Percentiles rank a stretch among this genome's conserved stretches.
phyloP scores from a whole-genome alignment of 192 early-diverging fungal genomes.

The Dissophora ornata region DNA sequence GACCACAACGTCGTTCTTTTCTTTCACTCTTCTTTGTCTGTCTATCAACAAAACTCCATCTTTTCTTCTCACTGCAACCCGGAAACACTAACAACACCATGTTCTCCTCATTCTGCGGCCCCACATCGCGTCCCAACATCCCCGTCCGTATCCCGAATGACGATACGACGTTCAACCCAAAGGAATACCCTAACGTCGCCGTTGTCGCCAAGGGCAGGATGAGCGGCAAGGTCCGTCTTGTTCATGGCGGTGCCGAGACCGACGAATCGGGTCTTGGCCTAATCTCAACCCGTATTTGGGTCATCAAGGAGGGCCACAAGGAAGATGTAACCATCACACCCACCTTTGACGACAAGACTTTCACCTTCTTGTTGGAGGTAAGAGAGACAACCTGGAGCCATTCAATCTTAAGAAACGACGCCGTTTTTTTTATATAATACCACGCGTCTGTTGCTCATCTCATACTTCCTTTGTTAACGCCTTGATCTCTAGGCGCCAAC shows the following conservation, averaged over 20 bases:
- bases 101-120: slow-evolving; percentile 7
- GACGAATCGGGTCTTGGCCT: slow-evolving; percentile 20
- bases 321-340: slow-evolving; percentile 20
- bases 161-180: slow-evolving; percentile 46
- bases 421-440: too few relatives aligned
- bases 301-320: slow-evolving; percentile 9
- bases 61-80: too few relatives aligned
- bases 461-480: not conserved
- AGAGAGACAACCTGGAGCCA: not conserved
- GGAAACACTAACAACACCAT: slow-evolving; percentile 9
- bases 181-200: slow-evolving; percentile 45
- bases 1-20: too few relatives aligned
- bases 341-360: slow-evolving; percentile 11
- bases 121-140: slow-evolving; percentile 23
- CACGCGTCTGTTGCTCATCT: too few relatives aligned
- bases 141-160: slow-evolving; percentile 44
- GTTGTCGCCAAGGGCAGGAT: slow-evolving; percentile 24
- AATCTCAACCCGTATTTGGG: slow-evolving; percentile 47
- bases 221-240: slow-evolving; percentile 24
- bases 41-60: too few relatives aligned
- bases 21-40: too few relatives aligned
- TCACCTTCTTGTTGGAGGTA: slow-evolving; percentile 25
- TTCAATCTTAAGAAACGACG: too few relatives aligned
- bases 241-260: slow-evolving; percentile 26
- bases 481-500: slow-evolving; percentile 31